These are phyloP conservation scores for Trichoderma arundinaceum DNA, from an alignment of 2,329 filamentous ascomycete genomes.

Conservation along the genomic window DNA sequence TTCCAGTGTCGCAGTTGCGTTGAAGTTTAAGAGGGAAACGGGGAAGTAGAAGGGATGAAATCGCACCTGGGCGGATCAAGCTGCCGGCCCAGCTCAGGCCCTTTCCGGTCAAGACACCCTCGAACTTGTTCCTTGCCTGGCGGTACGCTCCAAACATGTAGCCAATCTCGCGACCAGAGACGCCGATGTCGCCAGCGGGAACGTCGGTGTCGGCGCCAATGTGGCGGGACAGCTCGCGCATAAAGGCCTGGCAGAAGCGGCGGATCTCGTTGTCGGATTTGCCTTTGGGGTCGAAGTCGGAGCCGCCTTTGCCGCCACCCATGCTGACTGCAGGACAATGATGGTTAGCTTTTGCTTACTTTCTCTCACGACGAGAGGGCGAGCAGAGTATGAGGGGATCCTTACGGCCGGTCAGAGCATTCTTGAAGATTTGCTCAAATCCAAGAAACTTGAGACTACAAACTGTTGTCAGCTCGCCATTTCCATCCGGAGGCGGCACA, in stretches of 20 bases:
- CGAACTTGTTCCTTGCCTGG: conserved; percentile 85
- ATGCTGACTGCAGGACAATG: conserved; percentile 59
- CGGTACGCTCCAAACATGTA: conserved; percentile 96
- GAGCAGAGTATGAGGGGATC: conserved; percentile 37
- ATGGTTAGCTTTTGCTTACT: not conserved
- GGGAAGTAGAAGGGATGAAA: not conserved
- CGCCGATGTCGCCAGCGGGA: conserved; percentile 95
- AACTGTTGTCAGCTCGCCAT: not conserved
- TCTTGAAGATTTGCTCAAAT: conserved; percentile 99
- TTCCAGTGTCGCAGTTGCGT: not conserved
- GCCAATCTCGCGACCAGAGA: conserved; percentile 88
- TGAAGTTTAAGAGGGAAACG: too few species aligned
- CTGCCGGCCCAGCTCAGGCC: conserved; percentile 90
- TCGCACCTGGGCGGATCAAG: conserved; percentile 77
- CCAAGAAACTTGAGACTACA: conserved; percentile 88
- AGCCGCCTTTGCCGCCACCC: conserved; percentile 96
- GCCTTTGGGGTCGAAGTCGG: conserved; percentile 99
- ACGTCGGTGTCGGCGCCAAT: conserved; percentile 97
- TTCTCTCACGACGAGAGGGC: not conserved
- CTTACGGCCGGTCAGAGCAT: conserved; percentile 92
- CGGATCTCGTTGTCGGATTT: conserved; percentile 98
- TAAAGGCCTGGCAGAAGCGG: conserved; percentile 94
- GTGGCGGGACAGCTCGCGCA: conserved; percentile 93
- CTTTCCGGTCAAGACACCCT: conserved; percentile 96
- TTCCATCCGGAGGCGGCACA: conserved; percentile 37